Base-by-base conservation (phyloP, 2,329 filamentous ascomycete species). In the Diaporthe ilicicola region DNA sequence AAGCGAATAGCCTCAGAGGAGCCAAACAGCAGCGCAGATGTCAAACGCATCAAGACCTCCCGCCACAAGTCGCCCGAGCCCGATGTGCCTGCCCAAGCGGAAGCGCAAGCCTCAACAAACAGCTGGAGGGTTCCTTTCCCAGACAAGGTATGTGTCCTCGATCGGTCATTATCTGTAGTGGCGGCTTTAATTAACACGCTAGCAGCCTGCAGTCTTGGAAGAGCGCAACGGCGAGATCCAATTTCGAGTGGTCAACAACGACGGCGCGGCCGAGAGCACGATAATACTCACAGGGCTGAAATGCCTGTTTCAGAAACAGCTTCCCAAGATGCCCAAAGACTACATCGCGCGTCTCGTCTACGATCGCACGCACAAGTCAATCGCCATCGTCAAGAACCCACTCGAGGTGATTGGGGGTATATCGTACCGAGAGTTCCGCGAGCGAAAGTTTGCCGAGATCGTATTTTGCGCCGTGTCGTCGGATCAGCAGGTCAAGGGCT, bases 321-420 rank as follows among this genome's bases (percentile, higher is more conserved):
- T 99, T 5, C 96, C 96, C 0, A 98, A 98, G 82, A 99, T 98
- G 96, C 96, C 96, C 17, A 98, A 98, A 81, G 96, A 98, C 79
- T 98, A 99, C 81, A 98, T 98, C 76, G 96, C 96, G 4, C 93
- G 96, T 50, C 90, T 98, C 8, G 96, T 98, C 71, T 99, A 99
- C 83, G 96, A 98, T 82, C 92, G 96, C 66, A 97, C 95, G 8
- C 96, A 99, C 84, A 81, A 98, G 73, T 97, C 94, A 50, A 97
- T 99, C 76, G 96, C 96, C 27, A 98, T 99, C 78, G 94, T 98
- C 76, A 98, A 98, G 85, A 95, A 97, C 77, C 95, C 96, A 0
- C 86, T 98, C 64, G 94, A 98, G 78, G 94, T 97, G 22, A 93
- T 97, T 54, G 95, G 94, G 73, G 96, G 96, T 71, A 98, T 99